Evolutionary conservation across 2,329 filamentous ascomycete species (phyloP), one percentile per base, ranked within the genome.

Genomic region (Colletotrichum chrysophilum): DNA sequence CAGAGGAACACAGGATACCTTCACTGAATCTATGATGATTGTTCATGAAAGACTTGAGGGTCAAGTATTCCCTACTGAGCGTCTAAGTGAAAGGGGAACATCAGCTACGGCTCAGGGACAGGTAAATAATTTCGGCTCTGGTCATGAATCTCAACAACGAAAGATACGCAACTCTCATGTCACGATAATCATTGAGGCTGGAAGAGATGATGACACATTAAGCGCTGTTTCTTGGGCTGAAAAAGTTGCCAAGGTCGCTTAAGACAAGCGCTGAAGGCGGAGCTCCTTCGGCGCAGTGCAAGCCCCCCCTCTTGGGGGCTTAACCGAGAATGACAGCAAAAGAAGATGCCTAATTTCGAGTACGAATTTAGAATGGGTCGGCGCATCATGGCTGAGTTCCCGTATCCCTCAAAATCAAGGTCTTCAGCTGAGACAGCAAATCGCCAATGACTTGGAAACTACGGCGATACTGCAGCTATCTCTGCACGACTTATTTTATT

Each of bases 401-500:
- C 0, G 16, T 0, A 52, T 52, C 18, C 18, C 18, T n/a, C 9
- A 48, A 48, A 48, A 48, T 7, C 10, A 52, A 52, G n/a, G 5
- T 52, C 43, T 21, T 7, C n/a, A 7, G 43, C n/a, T 21, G 43
- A 48, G 10, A 48, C n/a, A 7, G 10, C n/a, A 2, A 7, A 48
- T 48, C 10, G 43, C 43, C 6, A 13, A 4, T 13, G 3, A 48
- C 43, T 48, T 21, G 10, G 6, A 48, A 7, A 48, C 0, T 12
- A 4, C 5, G n/a, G 18, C n/a, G 5, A 13, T 21, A 4, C 43
- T 48, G 43, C 18, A 7, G 2, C 10, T 21, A 21, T 21, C 18
- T 48, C 43, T 4, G 10, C n/a, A 1, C 3, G 18, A 48, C 0
- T 21, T 7, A 21, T 48, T n/a, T n/a, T n/a, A 7, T 1, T 43